Percentiles rank a stretch among this genome's conserved stretches.
Conservation (phyloP, 1,284 basidiomycete species). For the Filobasidium uniguttulatum region DNA sequence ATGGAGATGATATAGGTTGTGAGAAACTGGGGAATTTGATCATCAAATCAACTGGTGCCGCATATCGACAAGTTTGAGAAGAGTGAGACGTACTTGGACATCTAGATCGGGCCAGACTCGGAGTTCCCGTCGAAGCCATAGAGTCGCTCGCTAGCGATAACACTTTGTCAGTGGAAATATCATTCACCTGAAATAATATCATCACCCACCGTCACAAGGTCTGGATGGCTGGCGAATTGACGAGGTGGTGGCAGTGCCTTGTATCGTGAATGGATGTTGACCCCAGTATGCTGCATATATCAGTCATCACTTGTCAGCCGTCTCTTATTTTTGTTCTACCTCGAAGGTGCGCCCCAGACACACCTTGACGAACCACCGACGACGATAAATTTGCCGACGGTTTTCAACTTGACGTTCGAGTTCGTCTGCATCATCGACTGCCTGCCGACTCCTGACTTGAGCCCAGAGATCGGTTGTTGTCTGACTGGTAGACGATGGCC, state of each 20-base stretch:
- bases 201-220: constrained; percentile 40
- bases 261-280: constrained; percentile 66
- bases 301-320: neutral
- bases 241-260: constrained; percentile 64
- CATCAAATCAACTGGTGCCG: neutral
- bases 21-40: constrained; percentile 42
- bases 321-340: neutral
- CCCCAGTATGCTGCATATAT: constrained; percentile 50
- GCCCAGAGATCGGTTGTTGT: constrained; percentile 32
- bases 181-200: neutral
- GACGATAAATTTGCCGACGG: constrained; percentile 54
- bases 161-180: neutral
- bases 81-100: constrained; percentile 49
- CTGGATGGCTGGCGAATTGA: constrained; percentile 58
- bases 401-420: constrained; percentile 51
- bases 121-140: constrained; percentile 68
- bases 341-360: constrained; percentile 19
- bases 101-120: constrained; percentile 68
- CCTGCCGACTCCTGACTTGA: constrained; percentile 39
- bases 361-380: constrained; percentile 66
- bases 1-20: constrained; percentile 63
- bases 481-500: constrained; percentile 11
- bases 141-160: constrained; percentile 46
- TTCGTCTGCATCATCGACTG: constrained; percentile 43
- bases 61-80: constrained; percentile 9